phyloP scores from a whole-genome alignment of 441 rosid species.

The Gossypium trilobum region DNA sequence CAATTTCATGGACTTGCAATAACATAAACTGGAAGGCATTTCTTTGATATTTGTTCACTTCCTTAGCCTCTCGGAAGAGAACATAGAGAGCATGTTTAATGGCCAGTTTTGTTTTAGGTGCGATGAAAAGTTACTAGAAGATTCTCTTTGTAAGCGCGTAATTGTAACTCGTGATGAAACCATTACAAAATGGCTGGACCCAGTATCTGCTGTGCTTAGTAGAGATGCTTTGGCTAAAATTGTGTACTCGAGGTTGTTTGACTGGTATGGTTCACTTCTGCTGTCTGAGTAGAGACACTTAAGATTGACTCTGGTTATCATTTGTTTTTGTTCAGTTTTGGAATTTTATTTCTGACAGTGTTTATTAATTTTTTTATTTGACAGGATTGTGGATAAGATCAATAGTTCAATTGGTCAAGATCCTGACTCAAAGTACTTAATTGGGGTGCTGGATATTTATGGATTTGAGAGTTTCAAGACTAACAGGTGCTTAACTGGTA shows the following conservation, averaged over 20 bases:
- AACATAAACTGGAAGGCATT: background rate
- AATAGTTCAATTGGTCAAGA: slow-evolving; percentile 89
- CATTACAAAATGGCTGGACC: slow-evolving; percentile 90
- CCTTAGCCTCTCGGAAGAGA: slow-evolving; percentile 6
- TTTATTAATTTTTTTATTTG: slow-evolving; percentile 14
- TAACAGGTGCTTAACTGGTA: slow-evolving; percentile 87
- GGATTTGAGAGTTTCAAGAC: slow-evolving; percentile 99
- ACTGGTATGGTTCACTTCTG: slow-evolving; percentile 48
- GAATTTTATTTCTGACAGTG: slow-evolving; percentile 7
- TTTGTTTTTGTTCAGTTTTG: slow-evolving; percentile 14
- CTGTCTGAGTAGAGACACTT: slow-evolving; percentile 14
- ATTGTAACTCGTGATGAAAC: slow-evolving; percentile 97
- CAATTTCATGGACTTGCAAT: slow-evolving; percentile 13
- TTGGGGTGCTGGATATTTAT: slow-evolving; percentile 93
- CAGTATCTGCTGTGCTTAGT: slow-evolving; percentile 72
- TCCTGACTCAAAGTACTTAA: slow-evolving; percentile 67
- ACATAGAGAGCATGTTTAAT: slow-evolving; percentile 20
- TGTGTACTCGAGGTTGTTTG: slow-evolving; percentile 85
- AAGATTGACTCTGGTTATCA: slow-evolving; percentile 10
- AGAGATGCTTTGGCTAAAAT: slow-evolving; percentile 93
- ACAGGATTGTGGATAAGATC: slow-evolving; percentile 84
- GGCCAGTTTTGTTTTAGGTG: slow-evolving; percentile 45
- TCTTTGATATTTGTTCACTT: slow-evolving; percentile 11
- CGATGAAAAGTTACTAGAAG: slow-evolving; percentile 72
- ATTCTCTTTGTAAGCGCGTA: slow-evolving; percentile 87